These are phyloP conservation scores for Yamadazyma epiphylla DNA, from an alignment of 1,139 yeast species.

Conservation along the genomic window DNA sequence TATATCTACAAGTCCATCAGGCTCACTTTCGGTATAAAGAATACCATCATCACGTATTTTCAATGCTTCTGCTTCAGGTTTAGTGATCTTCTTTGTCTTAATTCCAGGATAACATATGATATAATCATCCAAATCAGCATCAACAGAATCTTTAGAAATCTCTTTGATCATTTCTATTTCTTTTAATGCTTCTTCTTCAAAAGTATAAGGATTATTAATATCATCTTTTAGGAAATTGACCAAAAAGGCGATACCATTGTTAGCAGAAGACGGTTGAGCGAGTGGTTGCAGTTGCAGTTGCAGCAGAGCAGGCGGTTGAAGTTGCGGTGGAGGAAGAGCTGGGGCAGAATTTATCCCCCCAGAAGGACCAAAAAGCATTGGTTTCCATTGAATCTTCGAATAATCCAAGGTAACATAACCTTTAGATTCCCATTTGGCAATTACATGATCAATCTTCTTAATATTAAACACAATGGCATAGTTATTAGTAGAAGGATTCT, in stretches of 20 bases:
- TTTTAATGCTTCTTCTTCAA: constrained; percentile 49
- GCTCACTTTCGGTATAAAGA: too few relatives aligned
- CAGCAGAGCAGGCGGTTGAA: constrained; percentile 1
- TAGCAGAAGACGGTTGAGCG: constrained; percentile 4
- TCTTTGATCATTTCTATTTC: constrained; percentile 39
- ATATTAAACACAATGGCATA: constrained; percentile 58
- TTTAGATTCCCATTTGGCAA: constrained; percentile 55
- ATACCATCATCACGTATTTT: too few relatives aligned
- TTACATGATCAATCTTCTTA: constrained; percentile 36
- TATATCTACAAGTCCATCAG: too few relatives aligned
- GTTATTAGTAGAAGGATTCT: constrained; percentile 35
- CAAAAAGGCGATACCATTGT: constrained; percentile 52
- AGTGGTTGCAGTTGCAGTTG: constrained; percentile 1
- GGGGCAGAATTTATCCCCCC: constrained; percentile 71
- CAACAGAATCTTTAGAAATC: constrained; percentile 12
- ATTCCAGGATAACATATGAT: constrained; percentile 31
- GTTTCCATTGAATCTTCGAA: constrained; percentile 67
- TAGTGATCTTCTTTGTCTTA: constrained; percentile 8
- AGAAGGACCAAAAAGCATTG: constrained; percentile 77
- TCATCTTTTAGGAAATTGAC: constrained; percentile 62
- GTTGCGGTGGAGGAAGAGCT: constrained; percentile 17
- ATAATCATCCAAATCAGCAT: constrained; percentile 18
- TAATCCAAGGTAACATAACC: constrained; percentile 51
- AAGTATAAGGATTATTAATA: constrained; percentile 53
- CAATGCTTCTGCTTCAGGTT: constrained; percentile 3